Base-by-base conservation (phyloP, 306 rosid species). In the Lathyrus oleraceus region DNA sequence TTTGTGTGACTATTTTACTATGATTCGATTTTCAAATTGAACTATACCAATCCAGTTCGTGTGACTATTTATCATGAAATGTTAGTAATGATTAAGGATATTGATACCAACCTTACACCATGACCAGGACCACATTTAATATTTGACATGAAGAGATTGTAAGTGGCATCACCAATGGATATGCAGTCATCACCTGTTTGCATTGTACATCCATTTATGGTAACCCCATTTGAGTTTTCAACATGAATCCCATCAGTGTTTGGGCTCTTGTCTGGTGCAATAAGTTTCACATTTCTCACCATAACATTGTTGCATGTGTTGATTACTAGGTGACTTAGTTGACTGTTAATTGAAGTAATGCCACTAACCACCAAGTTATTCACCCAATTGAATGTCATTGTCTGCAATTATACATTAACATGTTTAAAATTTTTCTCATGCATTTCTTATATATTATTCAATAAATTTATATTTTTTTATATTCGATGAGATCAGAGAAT, bases 231-330 rank as follows among this genome's bases (percentile, higher is more conserved):
- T 0, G 91, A 84, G 49, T 49, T 14, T 57, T 89, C 85, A 19
- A 89, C 85, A 69, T 89, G 96, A 75, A 89, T 86, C 2, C 96
- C 91, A 49, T 86, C 96, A 0, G 96, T 89, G 79, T 89, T 89
- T 17, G 89, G 91, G 70, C 89, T 84, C 12, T 69, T 39, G 10
- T 14, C 65, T 27, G 87, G 86, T 42, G 93, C 93, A 48, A 71
- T 61, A 2, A 79, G 23, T 72, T 65, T 83, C 9, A 83, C 81
- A 40, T 81, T 83, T 73, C 25, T 59, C 0, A 84, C 80, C 5
- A n/a, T 0, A 38, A 86, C 89, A 54, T 86, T 81, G 80, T 72
- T 86, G 84, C 91, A 89, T 4, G 81, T 69, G 72, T 86, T 86
- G 30, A 86, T 77, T n/a, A 77, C 91, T 5, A 84, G 40, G 64